Conservation (phyloP, 805 yeast genomes). For the Metahyphopichia silvanorum region DNA sequence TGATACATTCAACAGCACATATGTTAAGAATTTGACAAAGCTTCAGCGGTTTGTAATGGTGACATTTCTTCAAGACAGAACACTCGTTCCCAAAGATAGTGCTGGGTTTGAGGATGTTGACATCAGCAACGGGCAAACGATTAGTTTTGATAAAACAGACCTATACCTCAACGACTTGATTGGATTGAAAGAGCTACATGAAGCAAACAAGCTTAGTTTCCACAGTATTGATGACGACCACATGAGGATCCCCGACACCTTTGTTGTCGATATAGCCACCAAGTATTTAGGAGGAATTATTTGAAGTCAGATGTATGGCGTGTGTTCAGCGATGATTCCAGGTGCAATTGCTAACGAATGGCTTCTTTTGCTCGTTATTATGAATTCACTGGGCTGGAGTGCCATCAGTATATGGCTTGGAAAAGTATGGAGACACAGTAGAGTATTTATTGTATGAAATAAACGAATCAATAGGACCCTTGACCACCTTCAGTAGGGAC, state of each 20-base stretch:
- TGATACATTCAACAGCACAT: constrained; percentile 30
- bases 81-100: constrained; percentile 68
- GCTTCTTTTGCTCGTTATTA: too few relatives aligned
- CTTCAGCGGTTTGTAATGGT: constrained; percentile 58
- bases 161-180: constrained; percentile 54
- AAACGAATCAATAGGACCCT: too few relatives aligned
- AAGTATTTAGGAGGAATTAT: constrained; percentile 37
- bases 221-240: constrained; percentile 55
- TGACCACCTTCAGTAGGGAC: too few relatives aligned
- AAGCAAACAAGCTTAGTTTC: constrained; percentile 44
- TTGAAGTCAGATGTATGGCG: too few relatives aligned
- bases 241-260: constrained; percentile 58
- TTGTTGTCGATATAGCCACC: constrained; percentile 41
- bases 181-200: constrained; percentile 53
- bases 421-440: too few relatives aligned
- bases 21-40: constrained; percentile 38
- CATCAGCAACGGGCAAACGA: constrained; percentile 33
- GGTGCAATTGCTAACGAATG: too few relatives aligned
- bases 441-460: too few relatives aligned
- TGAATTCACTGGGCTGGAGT: too few relatives aligned
- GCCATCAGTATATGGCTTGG: too few relatives aligned
- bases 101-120: constrained; percentile 64
- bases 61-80: constrained; percentile 59
- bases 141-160: constrained; percentile 47
- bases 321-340: too few relatives aligned